Percentiles rank a stretch among this genome's conserved stretches.
Evolutionary conservation across 805 yeast genomes (phyloP).

Genomic region (Priceomyces castillae): DNA sequence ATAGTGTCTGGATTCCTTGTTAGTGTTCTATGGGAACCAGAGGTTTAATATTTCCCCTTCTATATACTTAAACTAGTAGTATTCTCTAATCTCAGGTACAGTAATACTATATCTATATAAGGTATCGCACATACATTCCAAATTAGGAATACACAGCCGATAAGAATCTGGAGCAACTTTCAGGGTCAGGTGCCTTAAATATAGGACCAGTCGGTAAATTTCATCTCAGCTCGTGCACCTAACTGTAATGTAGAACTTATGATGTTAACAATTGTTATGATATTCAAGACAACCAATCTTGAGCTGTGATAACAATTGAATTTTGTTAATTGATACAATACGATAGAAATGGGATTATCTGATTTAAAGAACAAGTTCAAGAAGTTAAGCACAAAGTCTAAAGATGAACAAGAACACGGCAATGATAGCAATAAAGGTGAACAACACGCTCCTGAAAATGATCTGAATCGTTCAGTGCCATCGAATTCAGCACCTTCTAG

Average conservation of each 20-base stretch:
- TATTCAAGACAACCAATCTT: no score
- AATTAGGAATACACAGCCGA: no score
- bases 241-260: not conserved
- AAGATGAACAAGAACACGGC: not conserved
- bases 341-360: slow-evolving; percentile 22
- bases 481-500: not conserved
- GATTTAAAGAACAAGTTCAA: slow-evolving; percentile 23
- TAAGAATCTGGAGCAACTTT: no score
- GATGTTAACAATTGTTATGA: no score
- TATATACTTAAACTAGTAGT: no score
- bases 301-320: no score
- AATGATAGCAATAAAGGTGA: not conserved
- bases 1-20: not conserved
- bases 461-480: not conserved
- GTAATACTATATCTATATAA: no score
- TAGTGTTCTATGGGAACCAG: no score
- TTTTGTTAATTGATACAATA: no score
- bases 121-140: no score
- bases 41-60: no score
- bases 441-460: not conserved
- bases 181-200: not conserved
- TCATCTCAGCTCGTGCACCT: not conserved
- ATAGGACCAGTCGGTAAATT: not conserved
- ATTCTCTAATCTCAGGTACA: no score
- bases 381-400: slow-evolving; percentile 10